Percentiles rank a stretch among this genome's conserved stretches.
These are phyloP conservation scores for Themeda triandra DNA, from an alignment of 176 grass and related monocot genomes.

Conservation along the genomic window DNA sequence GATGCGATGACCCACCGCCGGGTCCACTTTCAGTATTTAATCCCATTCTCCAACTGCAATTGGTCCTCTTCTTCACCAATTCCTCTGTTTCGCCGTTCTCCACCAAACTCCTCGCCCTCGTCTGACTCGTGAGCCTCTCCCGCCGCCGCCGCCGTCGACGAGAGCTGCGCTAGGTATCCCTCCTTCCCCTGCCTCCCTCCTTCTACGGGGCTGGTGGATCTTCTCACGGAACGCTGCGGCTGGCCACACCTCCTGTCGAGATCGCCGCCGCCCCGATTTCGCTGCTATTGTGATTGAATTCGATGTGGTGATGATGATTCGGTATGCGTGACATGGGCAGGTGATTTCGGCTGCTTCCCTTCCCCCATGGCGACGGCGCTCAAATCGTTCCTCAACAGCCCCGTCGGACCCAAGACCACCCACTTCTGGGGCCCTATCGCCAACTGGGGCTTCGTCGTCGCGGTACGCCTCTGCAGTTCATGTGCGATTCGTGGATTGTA, in stretches of 20 bases:
- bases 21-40: no score
- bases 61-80: background rate
- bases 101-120: background rate
- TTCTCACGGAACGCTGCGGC: background rate
- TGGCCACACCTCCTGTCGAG: background rate
- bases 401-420: constrained; percentile 82
- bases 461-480: constrained; percentile 39
- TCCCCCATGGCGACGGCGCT: constrained; percentile 34
- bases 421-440: constrained; percentile 88
- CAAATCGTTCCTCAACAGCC: constrained; percentile 78
- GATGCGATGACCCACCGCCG: no score
- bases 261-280: background rate
- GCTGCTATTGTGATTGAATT: background rate
- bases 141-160: background rate
- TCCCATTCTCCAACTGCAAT: background rate
- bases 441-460: constrained; percentile 77
- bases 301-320: background rate
- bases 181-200: background rate
- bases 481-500: background rate
- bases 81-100: no score
- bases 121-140: background rate
- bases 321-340: background rate
- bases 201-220: background rate
- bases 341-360: background rate
- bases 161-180: constrained; percentile 1